Conservation (phyloP, 2,329 filamentous ascomycete species). For the Botrytis aclada region DNA sequence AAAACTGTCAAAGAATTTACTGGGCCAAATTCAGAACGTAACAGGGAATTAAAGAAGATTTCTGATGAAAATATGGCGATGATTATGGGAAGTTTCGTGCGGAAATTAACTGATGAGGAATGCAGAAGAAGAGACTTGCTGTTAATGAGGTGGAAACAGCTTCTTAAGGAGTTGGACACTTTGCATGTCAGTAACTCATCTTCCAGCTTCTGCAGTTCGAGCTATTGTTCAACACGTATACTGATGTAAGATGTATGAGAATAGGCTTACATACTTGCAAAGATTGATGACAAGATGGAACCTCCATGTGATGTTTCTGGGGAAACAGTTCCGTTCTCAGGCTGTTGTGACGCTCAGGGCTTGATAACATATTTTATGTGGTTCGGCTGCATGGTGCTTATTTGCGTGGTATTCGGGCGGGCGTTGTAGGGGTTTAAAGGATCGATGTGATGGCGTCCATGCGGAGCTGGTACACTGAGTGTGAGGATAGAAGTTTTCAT, state of each 20-base stretch:
- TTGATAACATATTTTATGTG: accelerated
- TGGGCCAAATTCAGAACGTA: not conserved
- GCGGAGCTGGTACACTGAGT: too few relatives aligned
- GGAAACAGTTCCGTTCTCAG: not conserved
- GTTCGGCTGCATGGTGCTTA: not conserved
- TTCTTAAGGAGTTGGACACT: not conserved
- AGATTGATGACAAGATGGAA: not conserved
- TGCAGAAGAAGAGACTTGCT: not conserved
- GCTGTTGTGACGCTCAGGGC: not conserved
- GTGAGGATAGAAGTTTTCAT: too few relatives aligned
- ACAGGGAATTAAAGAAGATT: not conserved
- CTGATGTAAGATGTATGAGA: not conserved
- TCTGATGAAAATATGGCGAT: not conserved
- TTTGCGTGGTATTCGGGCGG: not conserved
- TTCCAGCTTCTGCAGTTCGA: too few relatives aligned
- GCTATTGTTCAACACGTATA: not conserved
- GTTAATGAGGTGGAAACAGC: not conserved
- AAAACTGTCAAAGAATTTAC: not conserved
- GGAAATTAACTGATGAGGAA: not conserved
- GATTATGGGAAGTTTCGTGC: not conserved
- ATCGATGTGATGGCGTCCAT: not conserved
- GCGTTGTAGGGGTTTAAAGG: not conserved
- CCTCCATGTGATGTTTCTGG: not conserved
- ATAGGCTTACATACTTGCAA: not conserved
- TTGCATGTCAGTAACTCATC: not conserved